These are phyloP conservation scores for Dendrostoma leiphaemia DNA, from an alignment of 2,329 filamentous ascomycete genomes.

Conservation along the genomic window DNA sequence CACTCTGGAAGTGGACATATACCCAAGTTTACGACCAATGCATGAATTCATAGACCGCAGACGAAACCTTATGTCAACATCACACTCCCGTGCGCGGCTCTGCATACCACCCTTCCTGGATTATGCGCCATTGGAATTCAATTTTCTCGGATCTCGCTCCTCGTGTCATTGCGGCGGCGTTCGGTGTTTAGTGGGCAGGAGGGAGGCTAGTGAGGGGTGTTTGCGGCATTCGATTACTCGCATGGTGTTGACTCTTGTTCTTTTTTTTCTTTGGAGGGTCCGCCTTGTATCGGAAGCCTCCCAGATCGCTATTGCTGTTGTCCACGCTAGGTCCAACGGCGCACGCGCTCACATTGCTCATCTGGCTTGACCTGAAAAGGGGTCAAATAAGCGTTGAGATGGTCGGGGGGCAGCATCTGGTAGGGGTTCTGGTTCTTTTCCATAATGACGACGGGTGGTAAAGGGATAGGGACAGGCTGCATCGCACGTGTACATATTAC, in stretches of 20 bases:
- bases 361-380: constrained; percentile 12
- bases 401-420: constrained; percentile 16
- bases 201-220: constrained; percentile 10
- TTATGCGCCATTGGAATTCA: constrained; percentile 10
- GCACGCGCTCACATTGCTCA: constrained; percentile 10
- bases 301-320: constrained; percentile 17
- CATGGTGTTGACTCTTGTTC: constrained; percentile 7
- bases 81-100: constrained; percentile 8
- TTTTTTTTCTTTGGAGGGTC: constrained; percentile 3
- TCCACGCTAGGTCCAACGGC: not conserved
- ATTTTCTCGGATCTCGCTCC: constrained; percentile 18
- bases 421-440: constrained; percentile 10
- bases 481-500: constrained; percentile 20
- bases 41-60: constrained; percentile 16
- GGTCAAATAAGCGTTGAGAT: constrained; percentile 15
- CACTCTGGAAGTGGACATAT: constrained; percentile 7
- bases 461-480: constrained; percentile 10
- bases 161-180: constrained; percentile 21
- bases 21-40: constrained; percentile 14
- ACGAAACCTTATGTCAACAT: constrained; percentile 15
- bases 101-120: constrained; percentile 10
- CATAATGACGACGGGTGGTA: constrained; percentile 9
- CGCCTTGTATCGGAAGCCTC: not conserved
- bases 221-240: constrained; percentile 8
- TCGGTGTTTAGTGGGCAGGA: constrained; percentile 16